Base-by-base conservation (phyloP, 495 filamentous ascomycete genomes). In the Neurospora sp. region DNA sequence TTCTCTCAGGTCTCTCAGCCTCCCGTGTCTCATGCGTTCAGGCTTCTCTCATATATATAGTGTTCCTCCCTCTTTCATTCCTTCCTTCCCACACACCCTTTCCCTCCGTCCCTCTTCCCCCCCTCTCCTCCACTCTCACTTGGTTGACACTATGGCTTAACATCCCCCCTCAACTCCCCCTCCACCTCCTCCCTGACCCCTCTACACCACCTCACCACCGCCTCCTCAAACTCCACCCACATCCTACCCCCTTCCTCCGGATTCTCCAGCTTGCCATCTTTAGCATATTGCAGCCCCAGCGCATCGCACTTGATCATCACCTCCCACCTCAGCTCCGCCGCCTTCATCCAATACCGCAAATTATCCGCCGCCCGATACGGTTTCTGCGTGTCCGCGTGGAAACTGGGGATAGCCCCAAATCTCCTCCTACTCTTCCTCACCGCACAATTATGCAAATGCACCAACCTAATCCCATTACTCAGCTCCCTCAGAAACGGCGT, bases 331-430 rank as follows among this genome's bases (percentile, higher is more conserved):
- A 98, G 87, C 83, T 98, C 93, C 7, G 94, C 93, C 23, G 96
- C 96, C 83, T 99, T 99, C 80, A 93, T 87, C 95, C 96, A 99
- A 85, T 90, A 99, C 12, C 93, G 88, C 42, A 99, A 87, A 78
- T 99, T 99, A 71, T 99, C 96, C 0, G 95, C 93, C 72, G 90
- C 89, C 71, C 96, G 92, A 79, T 99, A 99, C 0, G 96, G 96
- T 82, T 98, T 98, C 42, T 89, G 90, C 10, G 95, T 93, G 79
- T 99, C 93, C 14, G 90, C 89, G 78, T 99, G 96, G 80, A 91
- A 97, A 1, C 85, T 86, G 41, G 91, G 93, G 81, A 99, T 98
- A 71, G 93, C 91, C n/a, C 94, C 94, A 80, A 98, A 98, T 11
- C 91, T 91, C 31, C 92, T 87, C 77, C 92, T 90, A 11, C 94